These are phyloP conservation scores for Spiraea crenata DNA, from an alignment of 331 rosid species.

Conservation along the genomic window DNA sequence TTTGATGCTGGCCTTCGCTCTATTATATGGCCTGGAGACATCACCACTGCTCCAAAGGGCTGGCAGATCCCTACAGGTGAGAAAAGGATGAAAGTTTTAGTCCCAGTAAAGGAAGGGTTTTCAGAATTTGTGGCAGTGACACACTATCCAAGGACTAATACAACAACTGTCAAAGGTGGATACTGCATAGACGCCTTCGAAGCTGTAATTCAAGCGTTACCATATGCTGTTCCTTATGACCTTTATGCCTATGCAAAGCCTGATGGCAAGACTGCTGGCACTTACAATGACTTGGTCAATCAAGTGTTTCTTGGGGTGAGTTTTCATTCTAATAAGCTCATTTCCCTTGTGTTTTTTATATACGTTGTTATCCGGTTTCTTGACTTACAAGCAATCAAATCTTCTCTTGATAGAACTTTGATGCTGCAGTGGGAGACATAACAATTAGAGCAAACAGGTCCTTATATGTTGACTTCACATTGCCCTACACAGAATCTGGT, in stretches of 20 bases:
- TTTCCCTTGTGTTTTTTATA: not conserved
- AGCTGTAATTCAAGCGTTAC: not conserved
- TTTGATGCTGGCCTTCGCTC: conserved; percentile 18
- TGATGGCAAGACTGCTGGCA: conserved; percentile 1
- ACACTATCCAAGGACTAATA: conserved; percentile 6
- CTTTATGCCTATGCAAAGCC: conserved; percentile 19
- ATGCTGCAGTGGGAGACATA: conserved; percentile 24
- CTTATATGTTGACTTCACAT: conserved; percentile 26
- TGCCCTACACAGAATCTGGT: conserved; percentile 31
- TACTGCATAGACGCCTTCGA: conserved; percentile 27
- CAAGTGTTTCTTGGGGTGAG: conserved; percentile 24
- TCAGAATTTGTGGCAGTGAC: conserved; percentile 19
- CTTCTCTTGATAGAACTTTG: conserved; percentile 1
- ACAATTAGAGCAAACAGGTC: conserved; percentile 22
- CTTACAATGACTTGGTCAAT: conserved; percentile 22
- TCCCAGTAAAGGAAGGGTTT: conserved; percentile 28
- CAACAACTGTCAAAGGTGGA: conserved; percentile 7
- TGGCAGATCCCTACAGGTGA: conserved; percentile 37
- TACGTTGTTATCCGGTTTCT: not conserved
- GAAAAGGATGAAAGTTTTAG: conserved; percentile 27
- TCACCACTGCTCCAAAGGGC: conserved; percentile 28
- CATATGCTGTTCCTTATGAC: conserved; percentile 20
- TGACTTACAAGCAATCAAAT: not conserved
- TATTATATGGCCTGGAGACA: conserved; percentile 43
- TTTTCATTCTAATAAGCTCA: not conserved